Percentiles rank a stretch among this genome's conserved stretches.
Evolutionary conservation across 495 filamentous ascomycete genomes (phyloP).

Genomic region (Penicillium egyptiacum): DNA sequence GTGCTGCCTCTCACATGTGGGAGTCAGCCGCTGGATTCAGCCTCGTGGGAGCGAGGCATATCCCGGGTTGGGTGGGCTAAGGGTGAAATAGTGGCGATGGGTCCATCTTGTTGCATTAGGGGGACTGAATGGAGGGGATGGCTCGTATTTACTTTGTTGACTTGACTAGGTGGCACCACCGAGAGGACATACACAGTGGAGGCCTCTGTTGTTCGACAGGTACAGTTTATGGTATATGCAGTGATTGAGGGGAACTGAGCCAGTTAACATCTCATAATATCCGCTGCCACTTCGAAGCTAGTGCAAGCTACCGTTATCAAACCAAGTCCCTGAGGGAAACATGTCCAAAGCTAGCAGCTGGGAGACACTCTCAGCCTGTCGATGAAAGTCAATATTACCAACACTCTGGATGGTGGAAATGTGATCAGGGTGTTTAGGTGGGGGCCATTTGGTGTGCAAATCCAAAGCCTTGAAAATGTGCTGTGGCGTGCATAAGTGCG

Average conservation of each 20-base stretch:
- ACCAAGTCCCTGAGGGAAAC: background rate
- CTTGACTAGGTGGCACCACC: background rate
- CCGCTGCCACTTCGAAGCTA: constrained; percentile 1
- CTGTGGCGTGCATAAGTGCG: constrained; percentile 27
- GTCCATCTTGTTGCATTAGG: constrained; percentile 1
- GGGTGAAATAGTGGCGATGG: background rate
- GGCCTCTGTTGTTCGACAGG: background rate
- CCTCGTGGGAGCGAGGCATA: background rate
- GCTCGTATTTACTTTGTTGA: constrained; percentile 1
- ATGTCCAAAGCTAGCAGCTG: constrained; percentile 1
- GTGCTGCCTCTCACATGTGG: background rate
- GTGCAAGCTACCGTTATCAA: background rate
- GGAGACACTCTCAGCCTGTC: constrained; percentile 14
- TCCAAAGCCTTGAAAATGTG: constrained; percentile 11
- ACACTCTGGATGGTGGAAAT: constrained; percentile 16
- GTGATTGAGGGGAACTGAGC: background rate
- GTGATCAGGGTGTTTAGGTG: constrained; percentile 1
- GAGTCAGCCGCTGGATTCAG: background rate
- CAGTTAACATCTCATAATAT: constrained; percentile 5
- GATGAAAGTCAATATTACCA: constrained; percentile 9
- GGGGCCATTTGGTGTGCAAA: constrained; percentile 3
- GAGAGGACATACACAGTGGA: background rate
- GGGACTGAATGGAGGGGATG: background rate
- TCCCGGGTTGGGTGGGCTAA: background rate
- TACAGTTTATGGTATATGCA: background rate